Conservation (phyloP, 2,329 filamentous ascomycete genomes). For the Talaromyces sp. region DNA sequence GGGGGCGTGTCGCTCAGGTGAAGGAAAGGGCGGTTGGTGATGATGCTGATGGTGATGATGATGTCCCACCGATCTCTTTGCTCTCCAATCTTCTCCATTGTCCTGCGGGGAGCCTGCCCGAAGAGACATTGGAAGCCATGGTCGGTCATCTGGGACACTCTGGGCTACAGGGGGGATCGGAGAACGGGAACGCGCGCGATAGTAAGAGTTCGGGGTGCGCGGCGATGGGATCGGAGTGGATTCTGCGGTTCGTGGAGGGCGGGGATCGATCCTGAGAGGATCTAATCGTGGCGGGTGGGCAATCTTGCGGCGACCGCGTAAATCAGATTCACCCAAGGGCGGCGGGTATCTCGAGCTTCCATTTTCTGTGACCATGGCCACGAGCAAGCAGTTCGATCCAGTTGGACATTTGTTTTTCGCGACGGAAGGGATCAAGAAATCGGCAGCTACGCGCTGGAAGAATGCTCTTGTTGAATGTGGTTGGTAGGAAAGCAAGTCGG, state of each 20-base stretch:
- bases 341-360: constrained; percentile 39
- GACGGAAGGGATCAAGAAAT: constrained; percentile 4
- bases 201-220: constrained; percentile 20
- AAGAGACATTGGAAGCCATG: constrained; percentile 20
- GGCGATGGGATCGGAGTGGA: constrained; percentile 22
- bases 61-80: constrained; percentile 22
- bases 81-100: constrained; percentile 19
- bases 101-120: constrained; percentile 21
- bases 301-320: constrained; percentile 33
- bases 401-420: constrained; percentile 45
- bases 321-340: constrained; percentile 34
- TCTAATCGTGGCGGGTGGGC: constrained; percentile 34
- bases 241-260: constrained; percentile 23
- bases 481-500: not conserved
- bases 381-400: constrained; percentile 37
- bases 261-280: constrained; percentile 33
- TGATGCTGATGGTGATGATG: too few relatives aligned
- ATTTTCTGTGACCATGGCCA: constrained; percentile 51
- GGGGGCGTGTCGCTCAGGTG: constrained; percentile 19
- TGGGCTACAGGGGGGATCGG: constrained; percentile 19
- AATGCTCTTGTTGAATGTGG: not conserved
- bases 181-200: constrained; percentile 25
- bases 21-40: constrained; percentile 24
- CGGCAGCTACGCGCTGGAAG: not conserved
- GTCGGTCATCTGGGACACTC: constrained; percentile 14